Percentiles rank a stretch among this genome's conserved stretches.
Evolutionary conservation across 106 monocot genomes (phyloP).

Genomic region (Cymbidium sinense): DNA sequence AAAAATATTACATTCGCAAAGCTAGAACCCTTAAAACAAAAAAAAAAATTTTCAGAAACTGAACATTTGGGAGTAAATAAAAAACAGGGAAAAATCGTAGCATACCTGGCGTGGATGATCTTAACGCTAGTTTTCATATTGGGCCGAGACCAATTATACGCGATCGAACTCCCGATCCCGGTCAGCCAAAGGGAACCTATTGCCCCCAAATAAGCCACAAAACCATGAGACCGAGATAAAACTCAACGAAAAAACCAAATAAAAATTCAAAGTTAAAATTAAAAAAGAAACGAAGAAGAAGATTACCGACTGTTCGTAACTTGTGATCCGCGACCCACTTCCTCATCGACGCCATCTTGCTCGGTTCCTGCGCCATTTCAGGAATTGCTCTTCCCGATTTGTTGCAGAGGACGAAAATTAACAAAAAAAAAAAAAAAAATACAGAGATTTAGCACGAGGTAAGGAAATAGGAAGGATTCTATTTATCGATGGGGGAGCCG

Average conservation of each 20-base stretch:
- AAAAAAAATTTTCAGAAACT: neutral
- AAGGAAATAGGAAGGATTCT: neutral
- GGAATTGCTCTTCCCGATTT: neutral
- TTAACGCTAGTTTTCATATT: conserved; percentile 87
- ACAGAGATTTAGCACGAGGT: neutral
- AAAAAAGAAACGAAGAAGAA: neutral
- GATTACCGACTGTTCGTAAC: conserved; percentile 73
- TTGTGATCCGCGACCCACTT: conserved; percentile 76
- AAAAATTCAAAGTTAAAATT: no score
- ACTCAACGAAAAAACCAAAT: conserved; percentile 7
- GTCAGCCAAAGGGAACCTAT: conserved; percentile 70
- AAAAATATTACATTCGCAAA: no score
- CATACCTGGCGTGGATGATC: conserved; percentile 86
- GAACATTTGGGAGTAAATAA: neutral
- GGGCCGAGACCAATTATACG: conserved; percentile 82
- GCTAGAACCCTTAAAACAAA: neutral
- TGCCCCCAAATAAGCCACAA: conserved; percentile 1
- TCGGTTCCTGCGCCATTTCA: conserved; percentile 39
- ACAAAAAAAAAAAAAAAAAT: neutral
- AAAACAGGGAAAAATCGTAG: neutral
- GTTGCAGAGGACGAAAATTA: neutral
- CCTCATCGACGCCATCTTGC: conserved; percentile 48
- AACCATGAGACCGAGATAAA: neutral
- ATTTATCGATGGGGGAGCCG: neutral
- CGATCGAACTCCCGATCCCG: conserved; percentile 62